Evolutionary conservation across 2,329 filamentous ascomycete genomes (phyloP).

Genomic region (Monosporascus sp.): DNA sequence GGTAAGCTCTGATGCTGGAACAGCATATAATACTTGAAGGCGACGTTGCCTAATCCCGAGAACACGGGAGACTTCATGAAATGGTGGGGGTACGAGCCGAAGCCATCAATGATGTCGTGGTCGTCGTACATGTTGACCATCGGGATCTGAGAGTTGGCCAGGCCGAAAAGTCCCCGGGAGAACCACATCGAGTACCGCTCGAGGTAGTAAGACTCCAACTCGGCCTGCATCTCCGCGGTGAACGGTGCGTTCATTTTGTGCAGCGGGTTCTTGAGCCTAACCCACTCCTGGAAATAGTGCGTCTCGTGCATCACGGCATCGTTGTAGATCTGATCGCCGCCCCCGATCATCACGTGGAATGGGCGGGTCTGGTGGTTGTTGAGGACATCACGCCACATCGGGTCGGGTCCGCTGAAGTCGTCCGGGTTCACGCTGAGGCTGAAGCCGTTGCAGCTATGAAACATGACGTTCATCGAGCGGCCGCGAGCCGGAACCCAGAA

Average conservation of each 20-base stretch:
- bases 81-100: conserved; percentile 84
- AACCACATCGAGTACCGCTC: conserved; percentile 92
- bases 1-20: conserved; percentile 93
- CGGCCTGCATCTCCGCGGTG: conserved; percentile 74
- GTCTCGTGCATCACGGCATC: conserved; percentile 76
- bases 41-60: conserved; percentile 80
- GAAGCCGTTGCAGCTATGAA: conserved; percentile 96
- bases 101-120: conserved; percentile 88
- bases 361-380: conserved; percentile 87
- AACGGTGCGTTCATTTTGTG: conserved; percentile 78
- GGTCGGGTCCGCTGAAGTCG: conserved; percentile 85
- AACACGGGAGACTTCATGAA: conserved; percentile 92
- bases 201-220: conserved; percentile 84
- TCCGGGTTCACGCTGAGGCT: conserved; percentile 72
- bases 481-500: conserved; percentile 90
- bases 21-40: conserved; percentile 98
- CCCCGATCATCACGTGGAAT: conserved; percentile 97
- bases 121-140: conserved; percentile 99
- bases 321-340: conserved; percentile 96
- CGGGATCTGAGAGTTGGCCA: conserved; percentile 89
- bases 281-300: conserved; percentile 75
- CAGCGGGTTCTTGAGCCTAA: conserved; percentile 70
- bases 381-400: conserved; percentile 92
- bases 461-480: conserved; percentile 97
- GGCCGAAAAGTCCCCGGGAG: conserved; percentile 87